A percentile compares a stretch with the other conserved stretches of the same genome.
phyloP scores from a whole-genome alignment of 768 basidiomycete genomes.

The Podaxis mareebaensis region DNA sequence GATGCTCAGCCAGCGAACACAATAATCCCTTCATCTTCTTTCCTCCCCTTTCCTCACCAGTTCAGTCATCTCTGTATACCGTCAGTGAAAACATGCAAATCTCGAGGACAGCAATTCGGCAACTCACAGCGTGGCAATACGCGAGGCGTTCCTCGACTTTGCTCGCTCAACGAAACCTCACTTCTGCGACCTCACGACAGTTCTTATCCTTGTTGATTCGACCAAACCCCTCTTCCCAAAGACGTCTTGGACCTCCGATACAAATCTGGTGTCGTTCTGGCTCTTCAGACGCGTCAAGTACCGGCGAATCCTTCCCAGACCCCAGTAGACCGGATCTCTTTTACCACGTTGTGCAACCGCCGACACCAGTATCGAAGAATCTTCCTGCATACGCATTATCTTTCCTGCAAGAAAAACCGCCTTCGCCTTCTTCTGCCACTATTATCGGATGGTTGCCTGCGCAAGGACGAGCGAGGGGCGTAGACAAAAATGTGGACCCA shows the following conservation, averaged over 20 bases:
- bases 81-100: neutral
- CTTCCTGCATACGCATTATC: constrained; percentile 64
- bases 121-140: neutral
- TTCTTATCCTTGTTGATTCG: neutral
- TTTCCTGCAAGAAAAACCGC: constrained; percentile 51
- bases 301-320: constrained; percentile 39
- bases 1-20: neutral
- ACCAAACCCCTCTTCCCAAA: neutral
- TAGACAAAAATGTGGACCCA: constrained; percentile 5
- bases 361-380: constrained; percentile 44
- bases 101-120: neutral
- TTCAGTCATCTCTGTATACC: neutral
- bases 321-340: constrained; percentile 65
- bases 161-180: neutral
- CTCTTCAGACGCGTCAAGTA: neutral
- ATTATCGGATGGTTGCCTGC: constrained; percentile 77
- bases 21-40: neutral
- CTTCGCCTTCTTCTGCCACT: constrained; percentile 44
- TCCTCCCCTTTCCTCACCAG: neutral
- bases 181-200: neutral
- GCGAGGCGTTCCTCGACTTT: neutral
- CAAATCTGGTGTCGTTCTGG: neutral
- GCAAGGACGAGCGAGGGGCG: neutral
- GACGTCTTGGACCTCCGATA: neutral
- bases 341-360: constrained; percentile 63